Evolutionary conservation across 2,329 filamentous ascomycete species (phyloP), one percentile per base, ranked within the genome.

Genomic region (Calycina marina): DNA sequence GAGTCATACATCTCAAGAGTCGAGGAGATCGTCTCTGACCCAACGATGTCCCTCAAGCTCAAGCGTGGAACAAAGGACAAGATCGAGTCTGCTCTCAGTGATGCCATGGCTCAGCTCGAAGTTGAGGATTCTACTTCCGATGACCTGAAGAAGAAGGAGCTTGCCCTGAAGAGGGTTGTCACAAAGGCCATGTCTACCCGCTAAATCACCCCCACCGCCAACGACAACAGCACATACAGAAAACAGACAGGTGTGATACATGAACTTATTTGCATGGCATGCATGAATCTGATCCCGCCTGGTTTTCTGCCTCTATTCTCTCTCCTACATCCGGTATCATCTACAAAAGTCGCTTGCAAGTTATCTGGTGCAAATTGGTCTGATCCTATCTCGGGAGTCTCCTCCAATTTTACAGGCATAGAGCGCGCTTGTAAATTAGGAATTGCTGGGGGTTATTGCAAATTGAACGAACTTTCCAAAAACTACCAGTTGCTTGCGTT

Each of bases 61-160:
- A 96, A 96, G 83, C 85, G 88, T 54, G 85, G 84, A 60, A 86
- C 93, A 72, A 93, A 93, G 80, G 86, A 94, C 66, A 96, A 93
- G 80, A 94, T 98, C 48, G 90, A 98, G 76, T 77, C 80, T 56
- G 82, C 85, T 49, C 82, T 98, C 51, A 88, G 79, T 61, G 90
- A 98, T 53, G 90, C 90, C 51, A 96, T 98, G 90, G 82, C 75
- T 45, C 80, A 92, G 65, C 81, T 98, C 44, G 90, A 98, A 76
- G 67, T 98, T 55, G 82, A 88, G 62, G 92, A 98, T 50, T 82
- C 83, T 36, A 64, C 67, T 42, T 81, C 85, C 40, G 92, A 98
- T 51, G 90, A 98, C 58, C 70, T 98, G 51, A 96, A 93, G 83
- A 96, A 96, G 84, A 93, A 94, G 78, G 90, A 98, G 72, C 70